These are phyloP conservation scores for Talaromyces sp. DNA, from an alignment of 2,329 filamentous ascomycete species.

Conservation along the genomic window DNA sequence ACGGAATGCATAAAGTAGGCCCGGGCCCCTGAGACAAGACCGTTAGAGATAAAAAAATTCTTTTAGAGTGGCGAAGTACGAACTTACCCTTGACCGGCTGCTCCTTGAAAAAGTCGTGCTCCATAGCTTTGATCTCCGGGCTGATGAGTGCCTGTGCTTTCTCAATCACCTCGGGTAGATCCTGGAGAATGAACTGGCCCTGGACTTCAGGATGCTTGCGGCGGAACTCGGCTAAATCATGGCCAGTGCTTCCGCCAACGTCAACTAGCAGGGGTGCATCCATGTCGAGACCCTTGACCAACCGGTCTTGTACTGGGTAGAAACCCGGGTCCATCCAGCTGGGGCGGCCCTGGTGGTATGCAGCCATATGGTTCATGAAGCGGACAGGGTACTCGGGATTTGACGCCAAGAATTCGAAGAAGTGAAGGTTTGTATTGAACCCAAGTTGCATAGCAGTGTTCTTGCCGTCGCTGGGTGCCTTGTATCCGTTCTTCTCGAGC, in stretches of 20 bases:
- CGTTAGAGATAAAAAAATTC: background rate
- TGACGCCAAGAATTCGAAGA: conserved; percentile 22
- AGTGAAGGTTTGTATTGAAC: conserved; percentile 19
- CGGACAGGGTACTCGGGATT: conserved; percentile 22
- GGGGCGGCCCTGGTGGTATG: conserved; percentile 32
- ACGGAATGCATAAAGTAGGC: conserved; percentile 31
- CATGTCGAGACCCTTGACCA: conserved; percentile 14
- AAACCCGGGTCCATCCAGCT: conserved; percentile 27
- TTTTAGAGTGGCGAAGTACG: background rate
- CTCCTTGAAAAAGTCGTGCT: conserved; percentile 43
- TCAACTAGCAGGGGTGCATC: conserved; percentile 16
- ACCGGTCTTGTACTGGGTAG: conserved; percentile 13
- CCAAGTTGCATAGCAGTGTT: conserved; percentile 22
- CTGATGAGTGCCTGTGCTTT: conserved; percentile 15
- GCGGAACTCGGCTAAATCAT: conserved; percentile 26
- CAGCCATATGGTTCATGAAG: conserved; percentile 40
- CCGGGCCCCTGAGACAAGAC: conserved; percentile 24
- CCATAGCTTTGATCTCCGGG: conserved; percentile 25
- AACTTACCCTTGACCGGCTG: conserved; percentile 40
- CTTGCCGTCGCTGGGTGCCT: conserved; percentile 20
- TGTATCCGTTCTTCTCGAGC: conserved; percentile 21
- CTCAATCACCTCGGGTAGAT: conserved; percentile 36
- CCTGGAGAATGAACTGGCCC: conserved; percentile 45
- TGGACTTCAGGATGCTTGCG: conserved; percentile 30
- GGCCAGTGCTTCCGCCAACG: conserved; percentile 18